Evolutionary conservation across 176 grass and related monocot genomes (phyloP), one percentile per base, ranked within the genome.

Genomic region (Alopecurus myosuroides): DNA sequence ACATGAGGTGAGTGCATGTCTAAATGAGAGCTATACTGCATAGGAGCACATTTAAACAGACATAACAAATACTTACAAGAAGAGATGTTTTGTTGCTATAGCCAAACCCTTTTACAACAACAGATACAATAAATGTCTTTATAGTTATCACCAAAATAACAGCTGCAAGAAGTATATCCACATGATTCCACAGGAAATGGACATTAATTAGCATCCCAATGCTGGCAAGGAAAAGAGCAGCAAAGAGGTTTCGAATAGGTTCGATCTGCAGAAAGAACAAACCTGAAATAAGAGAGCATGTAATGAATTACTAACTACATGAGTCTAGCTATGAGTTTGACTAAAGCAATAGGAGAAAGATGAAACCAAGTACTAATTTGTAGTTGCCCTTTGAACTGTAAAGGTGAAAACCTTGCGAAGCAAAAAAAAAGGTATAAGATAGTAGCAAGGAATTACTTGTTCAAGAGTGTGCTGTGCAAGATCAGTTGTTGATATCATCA

Each of bases 171-270:
- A 99, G 92, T 89, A 99, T 99, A 91, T 99, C 97, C 30, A 99
- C 97, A 88, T 99, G 97, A 84, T 94, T 99, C 97, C 97, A 99
- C 57, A 99, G 90, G 76, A 99, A 99, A 87, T 97, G 97, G 15
- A 96, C 92, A 86, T 99, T 94, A 91, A 99, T 99, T 81, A 99
- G 88, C 97, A 99, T 99, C 50, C 97, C 97, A 74, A 99, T 97
- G 85, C 97, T 99, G 82, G 97, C 97, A 86, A 99, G 92, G 82
- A 99, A 99, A 87, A 99, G 90, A 44, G 97, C 97, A 64, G 97
- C 97, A 58, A 99, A 99, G 83, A 99, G 89, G 72, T 99, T 99
- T 46, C 97, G 91, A 67, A 99, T 99, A 67, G 97, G 97, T 91
- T 99, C 97, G 33, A 99, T 97, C 97, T 99, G 94, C 91, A 97